A percentile compares a stretch with the other conserved stretches of the same genome.
These are phyloP conservation scores for Ustilago hordei DNA, from an alignment of 1,284 basidiomycete species.

Conservation along the genomic window DNA sequence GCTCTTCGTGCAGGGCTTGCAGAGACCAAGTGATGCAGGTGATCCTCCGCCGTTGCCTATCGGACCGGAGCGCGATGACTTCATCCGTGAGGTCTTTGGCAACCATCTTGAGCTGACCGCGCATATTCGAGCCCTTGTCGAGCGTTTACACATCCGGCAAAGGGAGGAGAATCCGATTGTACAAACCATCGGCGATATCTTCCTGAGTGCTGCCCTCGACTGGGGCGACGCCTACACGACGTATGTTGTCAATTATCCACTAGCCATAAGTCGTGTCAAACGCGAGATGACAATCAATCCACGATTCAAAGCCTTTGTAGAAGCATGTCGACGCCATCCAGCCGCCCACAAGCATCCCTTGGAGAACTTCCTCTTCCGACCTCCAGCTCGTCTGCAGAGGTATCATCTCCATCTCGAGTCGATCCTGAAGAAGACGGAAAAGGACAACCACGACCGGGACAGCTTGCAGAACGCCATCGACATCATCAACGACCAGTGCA, in stretches of 20 bases:
- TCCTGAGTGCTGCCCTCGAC: conserved; percentile 86
- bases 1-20: conserved; percentile 53
- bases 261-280: conserved; percentile 86
- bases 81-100: conserved; percentile 87
- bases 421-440: conserved; percentile 74
- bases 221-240: conserved; percentile 87
- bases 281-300: conserved; percentile 85
- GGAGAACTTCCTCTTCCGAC: conserved; percentile 86
- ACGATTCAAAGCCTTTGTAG: conserved; percentile 86
- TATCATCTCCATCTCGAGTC: conserved; percentile 89
- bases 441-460: conserved; percentile 55
- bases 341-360: conserved; percentile 84
- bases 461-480: conserved; percentile 59
- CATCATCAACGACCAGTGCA: conserved; percentile 66
- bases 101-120: conserved; percentile 86
- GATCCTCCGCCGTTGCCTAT: conserved; percentile 60
- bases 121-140: conserved; percentile 83
- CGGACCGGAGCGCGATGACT: conserved; percentile 75
- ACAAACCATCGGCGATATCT: conserved; percentile 87
- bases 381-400: conserved; percentile 87
- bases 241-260: conserved; percentile 85
- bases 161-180: conserved; percentile 87
- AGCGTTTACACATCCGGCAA: conserved; percentile 86
- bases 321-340: conserved; percentile 79
- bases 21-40: conserved; percentile 52